These are phyloP conservation scores for Chenopodium berlandieri DNA, from an alignment of 148 eudicot genomes.

Conservation along the genomic window DNA sequence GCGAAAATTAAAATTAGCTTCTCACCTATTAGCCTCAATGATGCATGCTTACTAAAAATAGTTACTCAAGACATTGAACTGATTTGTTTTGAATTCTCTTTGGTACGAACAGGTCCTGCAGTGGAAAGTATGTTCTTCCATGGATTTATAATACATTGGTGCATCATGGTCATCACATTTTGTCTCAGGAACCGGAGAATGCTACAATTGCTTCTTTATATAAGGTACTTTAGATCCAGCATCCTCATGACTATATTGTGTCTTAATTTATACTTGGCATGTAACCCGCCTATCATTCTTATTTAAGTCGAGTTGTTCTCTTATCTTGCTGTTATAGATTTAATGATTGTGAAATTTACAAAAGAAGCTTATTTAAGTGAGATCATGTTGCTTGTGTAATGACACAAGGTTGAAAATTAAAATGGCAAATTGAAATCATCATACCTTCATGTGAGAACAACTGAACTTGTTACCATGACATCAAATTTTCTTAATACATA, in stretches of 20 bases:
- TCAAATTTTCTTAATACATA: background rate
- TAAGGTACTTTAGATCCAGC: constrained; percentile 47
- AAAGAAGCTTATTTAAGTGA: background rate
- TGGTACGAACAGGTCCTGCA: constrained; percentile 49
- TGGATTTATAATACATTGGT: constrained; percentile 77
- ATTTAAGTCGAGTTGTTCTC: background rate
- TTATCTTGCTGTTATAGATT: background rate
- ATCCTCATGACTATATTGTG: background rate
- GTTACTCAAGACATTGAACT: background rate
- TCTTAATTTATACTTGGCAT: background rate
- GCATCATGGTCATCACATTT: constrained; percentile 53
- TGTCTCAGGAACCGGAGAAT: constrained; percentile 57
- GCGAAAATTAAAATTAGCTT: background rate
- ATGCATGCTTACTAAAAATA: background rate
- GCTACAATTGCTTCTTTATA: constrained; percentile 48
- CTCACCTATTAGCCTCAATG: background rate
- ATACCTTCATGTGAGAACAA: background rate
- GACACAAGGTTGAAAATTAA: background rate
- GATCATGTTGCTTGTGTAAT: background rate
- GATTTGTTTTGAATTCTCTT: background rate
- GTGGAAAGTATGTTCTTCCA: constrained; percentile 68
- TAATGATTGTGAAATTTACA: too few species aligned
- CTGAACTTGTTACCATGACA: background rate
- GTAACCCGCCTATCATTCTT: background rate
- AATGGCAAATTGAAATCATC: background rate